phyloP scores from a whole-genome alignment of 148 eudicot species.

The Simmondsia chinensis region DNA sequence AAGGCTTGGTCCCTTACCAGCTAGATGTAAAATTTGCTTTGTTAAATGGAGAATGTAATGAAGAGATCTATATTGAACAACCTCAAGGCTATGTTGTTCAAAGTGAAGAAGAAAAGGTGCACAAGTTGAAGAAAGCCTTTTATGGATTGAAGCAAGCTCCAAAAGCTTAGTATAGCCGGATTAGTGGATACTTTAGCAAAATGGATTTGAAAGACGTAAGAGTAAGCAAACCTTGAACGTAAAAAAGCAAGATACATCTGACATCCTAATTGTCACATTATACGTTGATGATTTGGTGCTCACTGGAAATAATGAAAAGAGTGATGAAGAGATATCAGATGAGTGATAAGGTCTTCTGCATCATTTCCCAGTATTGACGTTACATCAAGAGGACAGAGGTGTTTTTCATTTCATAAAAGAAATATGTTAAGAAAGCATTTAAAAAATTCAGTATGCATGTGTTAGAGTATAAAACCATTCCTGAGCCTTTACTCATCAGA shows the following conservation, averaged over 20 bases:
- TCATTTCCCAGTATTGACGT: too few relatives aligned
- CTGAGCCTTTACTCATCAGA: too few relatives aligned
- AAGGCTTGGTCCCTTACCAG: not conserved
- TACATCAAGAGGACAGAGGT: too few relatives aligned
- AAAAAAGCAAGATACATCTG: not conserved
- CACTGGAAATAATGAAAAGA: too few relatives aligned
- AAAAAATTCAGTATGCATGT: not conserved
- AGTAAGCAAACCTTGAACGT: not conserved
- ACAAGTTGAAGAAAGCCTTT: not conserved
- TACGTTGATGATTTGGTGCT: not conserved
- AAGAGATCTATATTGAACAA: slow-evolving; percentile 1
- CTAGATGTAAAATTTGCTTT: not conserved
- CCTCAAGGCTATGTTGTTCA: not conserved
- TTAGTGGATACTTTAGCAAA: not conserved
- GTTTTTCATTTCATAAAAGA: too few relatives aligned
- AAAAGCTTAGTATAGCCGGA: not conserved
- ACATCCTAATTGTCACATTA: too few relatives aligned
- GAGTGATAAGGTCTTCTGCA: too few relatives aligned
- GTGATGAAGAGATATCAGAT: too few relatives aligned
- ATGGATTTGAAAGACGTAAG: not conserved
- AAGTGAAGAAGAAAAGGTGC: not conserved
- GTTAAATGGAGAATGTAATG: not conserved
- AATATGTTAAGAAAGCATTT: not conserved
- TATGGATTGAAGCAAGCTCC: not conserved
- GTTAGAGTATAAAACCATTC: too few relatives aligned